Evolutionary conservation across 805 yeast species (phyloP).

Genomic region (Ogataea trehaloabstinens): DNA sequence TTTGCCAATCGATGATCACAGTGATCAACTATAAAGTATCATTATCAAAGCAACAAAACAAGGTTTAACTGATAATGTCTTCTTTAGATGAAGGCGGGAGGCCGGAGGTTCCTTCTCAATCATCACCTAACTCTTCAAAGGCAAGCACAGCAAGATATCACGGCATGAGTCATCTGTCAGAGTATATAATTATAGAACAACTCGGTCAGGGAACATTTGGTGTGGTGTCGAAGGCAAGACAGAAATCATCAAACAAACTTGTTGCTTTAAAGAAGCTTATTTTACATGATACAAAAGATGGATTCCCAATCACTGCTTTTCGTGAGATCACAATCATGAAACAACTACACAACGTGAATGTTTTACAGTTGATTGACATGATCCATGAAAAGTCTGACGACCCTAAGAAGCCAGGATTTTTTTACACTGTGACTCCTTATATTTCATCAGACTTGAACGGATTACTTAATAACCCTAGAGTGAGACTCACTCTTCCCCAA

Average conservation of each 20-base stretch:
- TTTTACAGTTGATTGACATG: conserved; percentile 78
- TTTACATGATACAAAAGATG: conserved; percentile 73
- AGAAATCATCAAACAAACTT: conserved; percentile 47
- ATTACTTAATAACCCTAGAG: conserved; percentile 72
- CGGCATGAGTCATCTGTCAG: conserved; percentile 31
- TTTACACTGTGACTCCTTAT: conserved; percentile 89
- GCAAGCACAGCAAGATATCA: conserved; percentile 12
- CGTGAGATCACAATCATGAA: conserved; percentile 86
- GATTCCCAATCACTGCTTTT: conserved; percentile 92
- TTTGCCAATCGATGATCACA: too few species aligned
- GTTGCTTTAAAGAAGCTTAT: conserved; percentile 89
- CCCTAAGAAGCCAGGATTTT: conserved; percentile 35
- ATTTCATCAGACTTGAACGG: conserved; percentile 94
- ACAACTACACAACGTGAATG: conserved; percentile 62
- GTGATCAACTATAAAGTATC: too few species aligned
- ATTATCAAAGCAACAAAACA: too few species aligned
- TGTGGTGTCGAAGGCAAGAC: conserved; percentile 78
- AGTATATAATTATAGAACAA: conserved; percentile 37
- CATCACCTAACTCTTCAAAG: not conserved
- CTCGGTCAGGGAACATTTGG: conserved; percentile 89
- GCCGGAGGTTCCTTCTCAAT: too few species aligned
- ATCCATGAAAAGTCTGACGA: conserved; percentile 48
- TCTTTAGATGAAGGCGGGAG: too few species aligned
- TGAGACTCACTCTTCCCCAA: conserved; percentile 58
- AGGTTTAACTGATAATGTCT: too few species aligned